Conservation (phyloP, 768 basidiomycete species). For the Pulveroboletus sp. region DNA sequence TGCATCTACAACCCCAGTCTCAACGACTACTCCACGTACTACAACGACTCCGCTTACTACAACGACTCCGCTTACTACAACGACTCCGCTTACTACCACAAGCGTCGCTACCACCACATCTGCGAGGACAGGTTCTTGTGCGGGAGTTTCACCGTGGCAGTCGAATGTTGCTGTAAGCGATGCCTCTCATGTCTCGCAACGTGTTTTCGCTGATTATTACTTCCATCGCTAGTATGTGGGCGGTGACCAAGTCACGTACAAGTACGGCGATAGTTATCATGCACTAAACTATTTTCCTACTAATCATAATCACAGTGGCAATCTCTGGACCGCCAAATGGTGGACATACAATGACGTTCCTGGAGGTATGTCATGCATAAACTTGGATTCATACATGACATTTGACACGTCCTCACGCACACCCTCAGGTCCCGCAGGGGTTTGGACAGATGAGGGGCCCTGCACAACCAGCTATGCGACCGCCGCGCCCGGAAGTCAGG, state of each 20-base stretch:
- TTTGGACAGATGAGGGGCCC: slow-evolving; percentile 13
- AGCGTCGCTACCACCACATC: slow-evolving; percentile 7
- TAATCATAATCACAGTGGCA: slow-evolving; percentile 32
- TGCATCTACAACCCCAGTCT: slow-evolving; percentile 23
- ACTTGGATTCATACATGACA: neutral
- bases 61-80: slow-evolving; percentile 6
- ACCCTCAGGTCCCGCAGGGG: slow-evolving; percentile 12
- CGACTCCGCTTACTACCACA: slow-evolving; percentile 7
- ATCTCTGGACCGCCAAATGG: slow-evolving; percentile 50
- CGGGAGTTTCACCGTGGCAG: slow-evolving; percentile 43
- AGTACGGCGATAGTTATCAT: slow-evolving; percentile 27
- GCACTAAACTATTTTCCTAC: neutral
- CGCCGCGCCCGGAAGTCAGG: neutral
- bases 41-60: too few relatives aligned
- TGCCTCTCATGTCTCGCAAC: neutral
- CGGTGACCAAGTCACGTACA: slow-evolving; percentile 43
- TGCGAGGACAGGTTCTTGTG: slow-evolving; percentile 33
- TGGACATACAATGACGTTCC: slow-evolving; percentile 44
- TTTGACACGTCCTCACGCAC: neutral
- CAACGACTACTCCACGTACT: too few relatives aligned
- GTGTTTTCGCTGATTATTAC: neutral
- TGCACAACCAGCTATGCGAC: slow-evolving; percentile 11
- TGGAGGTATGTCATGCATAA: slow-evolving; percentile 23
- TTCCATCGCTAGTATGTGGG: slow-evolving; percentile 37
- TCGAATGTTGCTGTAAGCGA: slow-evolving; percentile 37